These are phyloP conservation scores for Triticum timopheevii DNA, from an alignment of 176 grass and related monocot species.

Conservation along the genomic window DNA sequence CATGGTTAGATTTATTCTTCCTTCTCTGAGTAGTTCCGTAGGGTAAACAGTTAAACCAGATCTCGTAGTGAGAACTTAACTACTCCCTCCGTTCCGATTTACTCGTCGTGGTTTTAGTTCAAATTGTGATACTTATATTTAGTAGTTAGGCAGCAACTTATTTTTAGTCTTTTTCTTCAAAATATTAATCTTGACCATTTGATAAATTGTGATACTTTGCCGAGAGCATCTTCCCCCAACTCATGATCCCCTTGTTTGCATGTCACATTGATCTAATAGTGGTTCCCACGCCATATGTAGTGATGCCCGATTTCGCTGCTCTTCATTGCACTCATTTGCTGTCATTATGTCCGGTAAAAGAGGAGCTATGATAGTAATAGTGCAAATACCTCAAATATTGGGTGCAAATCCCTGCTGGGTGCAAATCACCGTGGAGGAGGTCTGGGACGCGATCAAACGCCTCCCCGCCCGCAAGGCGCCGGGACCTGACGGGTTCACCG, in stretches of 20 bases:
- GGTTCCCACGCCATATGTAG: neutral
- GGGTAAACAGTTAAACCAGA: neutral
- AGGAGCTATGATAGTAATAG: neutral
- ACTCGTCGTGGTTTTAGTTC: too few relatives aligned
- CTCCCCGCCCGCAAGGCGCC: too few relatives aligned
- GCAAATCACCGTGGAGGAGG: neutral
- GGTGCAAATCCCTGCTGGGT: neutral
- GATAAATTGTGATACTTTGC: neutral
- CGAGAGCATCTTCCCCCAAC: neutral
- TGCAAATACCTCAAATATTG: neutral
- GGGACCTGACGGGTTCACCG: too few relatives aligned
- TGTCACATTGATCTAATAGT: neutral
- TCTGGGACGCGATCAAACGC: too few relatives aligned
- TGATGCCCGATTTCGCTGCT: neutral
- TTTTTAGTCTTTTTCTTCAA: neutral
- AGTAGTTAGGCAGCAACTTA: neutral
- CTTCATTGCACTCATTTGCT: neutral
- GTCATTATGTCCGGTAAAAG: neutral
- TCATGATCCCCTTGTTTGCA: neutral
- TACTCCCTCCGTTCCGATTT: too few relatives aligned
- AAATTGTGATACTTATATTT: too few relatives aligned
- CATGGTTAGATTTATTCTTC: neutral
- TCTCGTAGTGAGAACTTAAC: conserved; percentile 4
- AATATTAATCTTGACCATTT: neutral
- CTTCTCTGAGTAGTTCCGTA: neutral